A percentile compares a stretch with the other conserved stretches of the same genome.
These are phyloP conservation scores for Lichenothelia convexa DNA, from an alignment of 495 filamentous ascomycete species.

Conservation along the genomic window DNA sequence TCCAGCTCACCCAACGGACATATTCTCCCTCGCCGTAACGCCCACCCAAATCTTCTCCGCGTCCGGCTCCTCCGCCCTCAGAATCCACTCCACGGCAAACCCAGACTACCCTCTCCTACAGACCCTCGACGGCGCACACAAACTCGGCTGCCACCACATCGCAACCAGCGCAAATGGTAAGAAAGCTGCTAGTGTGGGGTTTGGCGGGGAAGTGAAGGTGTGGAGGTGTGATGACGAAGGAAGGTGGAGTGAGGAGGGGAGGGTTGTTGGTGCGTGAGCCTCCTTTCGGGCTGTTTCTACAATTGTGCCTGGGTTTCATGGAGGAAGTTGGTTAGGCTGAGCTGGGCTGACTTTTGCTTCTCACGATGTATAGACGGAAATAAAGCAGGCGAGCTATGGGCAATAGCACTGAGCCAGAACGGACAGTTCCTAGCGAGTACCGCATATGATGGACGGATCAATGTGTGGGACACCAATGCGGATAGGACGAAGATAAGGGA, in stretches of 20 bases:
- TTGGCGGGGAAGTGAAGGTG: slow-evolving; percentile 66
- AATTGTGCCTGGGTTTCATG: background rate
- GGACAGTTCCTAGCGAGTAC: slow-evolving; percentile 68
- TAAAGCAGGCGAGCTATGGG: slow-evolving; percentile 59
- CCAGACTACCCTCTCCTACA: slow-evolving; percentile 59
- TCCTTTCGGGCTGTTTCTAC: slow-evolving; percentile 3
- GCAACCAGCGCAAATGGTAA: slow-evolving; percentile 47
- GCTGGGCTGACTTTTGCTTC: too few relatives aligned
- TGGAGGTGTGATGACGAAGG: slow-evolving; percentile 42
- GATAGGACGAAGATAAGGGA: slow-evolving; percentile 40
- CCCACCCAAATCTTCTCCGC: slow-evolving; percentile 56
- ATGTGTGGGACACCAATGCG: slow-evolving; percentile 57
- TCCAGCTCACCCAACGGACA: slow-evolving; percentile 67
- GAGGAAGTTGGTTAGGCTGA: slow-evolving; percentile 2
- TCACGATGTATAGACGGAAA: too few relatives aligned
- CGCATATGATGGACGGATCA: slow-evolving; percentile 66
- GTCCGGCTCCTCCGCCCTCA: slow-evolving; percentile 62
- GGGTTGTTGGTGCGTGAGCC: slow-evolving; percentile 25
- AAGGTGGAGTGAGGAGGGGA: slow-evolving; percentile 31
- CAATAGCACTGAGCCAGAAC: slow-evolving; percentile 62
- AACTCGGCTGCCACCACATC: slow-evolving; percentile 77
- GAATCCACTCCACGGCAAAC: slow-evolving; percentile 54
- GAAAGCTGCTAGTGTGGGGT: slow-evolving; percentile 64
- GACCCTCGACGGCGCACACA: slow-evolving; percentile 56
- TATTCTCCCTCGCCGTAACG: slow-evolving; percentile 79